Evolutionary conservation across 2,329 filamentous ascomycete genomes (phyloP), one percentile per base, ranked within the genome.

Genomic region (Penicillium sp.): DNA sequence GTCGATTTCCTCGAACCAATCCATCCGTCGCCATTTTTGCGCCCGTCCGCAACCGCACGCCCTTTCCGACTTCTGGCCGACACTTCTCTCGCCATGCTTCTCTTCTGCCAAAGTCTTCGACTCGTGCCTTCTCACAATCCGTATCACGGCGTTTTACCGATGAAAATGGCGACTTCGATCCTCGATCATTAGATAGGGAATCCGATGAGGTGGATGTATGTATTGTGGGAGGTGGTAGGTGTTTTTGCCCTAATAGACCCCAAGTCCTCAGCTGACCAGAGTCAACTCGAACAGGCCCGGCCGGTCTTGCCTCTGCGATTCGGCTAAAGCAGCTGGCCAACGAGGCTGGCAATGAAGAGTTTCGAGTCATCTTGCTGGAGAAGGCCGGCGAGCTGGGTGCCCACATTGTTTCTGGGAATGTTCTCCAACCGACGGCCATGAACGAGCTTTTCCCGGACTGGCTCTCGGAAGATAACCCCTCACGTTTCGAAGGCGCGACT

Each of bases 331-430:
- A 98, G 67, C 74, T 95, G 34, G 92, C 92, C 52, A 95, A 89
- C 59, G 87, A 89, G 59, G 86, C 85, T 22, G 90, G 92, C 47
- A 94, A 96, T 64, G 88, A 96, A 47, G 89, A 95, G 47, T 96
- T 98, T 62, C 77, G 92, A 22, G 90, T 98, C 8, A 71, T 98
- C 41, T 71, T 98, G 25, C 72, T 98, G 42, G 92, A 98, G 63
- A 98, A 98, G 69, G 88, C 92, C 2, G 87, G 89, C 46, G 92
- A 98, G 64, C 70, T 98, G 42, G 92, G 92, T 36, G 89, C 89
- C 17, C 92, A 98, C 64, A 94, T 95, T 47, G 75, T 98, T 25
- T 96, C 90, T 12, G 92, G 92, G 42, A 94, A 95, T 56, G 92
- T 98, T 32, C 83, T 98, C 51, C 81, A 98, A 65, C 90, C 92